Base-by-base conservation (phyloP, 257 asterid genomes). In the Nyctanthes arbortristis region DNA sequence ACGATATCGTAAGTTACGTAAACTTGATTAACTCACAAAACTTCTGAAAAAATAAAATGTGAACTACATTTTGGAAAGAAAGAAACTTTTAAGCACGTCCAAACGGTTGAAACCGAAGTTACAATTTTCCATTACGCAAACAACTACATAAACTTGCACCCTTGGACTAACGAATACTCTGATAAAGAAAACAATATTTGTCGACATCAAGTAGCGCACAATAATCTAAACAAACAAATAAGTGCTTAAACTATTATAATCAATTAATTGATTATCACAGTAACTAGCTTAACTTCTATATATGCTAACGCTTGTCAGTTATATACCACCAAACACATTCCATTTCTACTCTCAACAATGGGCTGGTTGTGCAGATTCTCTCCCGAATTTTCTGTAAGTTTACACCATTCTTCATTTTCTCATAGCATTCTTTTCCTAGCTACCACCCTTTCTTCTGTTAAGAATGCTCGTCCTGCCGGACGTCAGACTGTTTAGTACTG, bases 311-410 rank as follows among this genome's bases (percentile, higher is more conserved):
- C 69, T 68, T 65, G 32, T 72, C 3, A 10, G 2, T 72, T 67
- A 4, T 12, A 65, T 13, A 34, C 43, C 52, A 30, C 62, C 66
- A 18, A 49, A 66, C 69, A 62, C 61, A 31, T 71, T 57, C 66
- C 66, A 13, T 27, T 13, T 52, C 68, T 13, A 32, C 37, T 68
- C 61, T 54, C 20, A 75, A 11, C 63, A 73, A 73, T 73, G 70
- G 70, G 64, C 55, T 52, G 22, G 22, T 43, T 34, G 22, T 71
- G 64, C 34, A 78, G 47, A 68, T 31, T 18, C 73, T 60, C 40
- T 64, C 13, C 60, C 5, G 9, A 32, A 61, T 47, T 73, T 70
- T 73, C 71, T 71, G 88, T 85, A 82, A 79, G 77, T 69, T 45
- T 33, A 63, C 6, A 47, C 22, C 49, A 12, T 32, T 11, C 14